A percentile compares a stretch with the other conserved stretches of the same genome.
These are phyloP conservation scores for Russula brevipes DNA, from an alignment of 768 basidiomycete species.

Conservation along the genomic window DNA sequence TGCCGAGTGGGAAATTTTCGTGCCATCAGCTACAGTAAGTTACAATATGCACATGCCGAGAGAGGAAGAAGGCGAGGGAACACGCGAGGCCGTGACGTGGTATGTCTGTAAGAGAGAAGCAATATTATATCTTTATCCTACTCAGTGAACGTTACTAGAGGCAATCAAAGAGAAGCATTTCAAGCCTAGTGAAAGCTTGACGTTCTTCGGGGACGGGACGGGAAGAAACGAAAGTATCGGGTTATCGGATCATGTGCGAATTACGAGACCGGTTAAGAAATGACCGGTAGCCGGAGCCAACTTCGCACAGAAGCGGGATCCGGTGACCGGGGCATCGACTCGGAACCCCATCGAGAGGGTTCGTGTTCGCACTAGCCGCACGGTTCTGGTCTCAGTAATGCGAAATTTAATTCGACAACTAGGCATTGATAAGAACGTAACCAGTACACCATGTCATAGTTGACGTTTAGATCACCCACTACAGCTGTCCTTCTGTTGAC, in stretches of 20 bases:
- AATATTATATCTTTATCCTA: no score
- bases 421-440: neutral
- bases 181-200: no score
- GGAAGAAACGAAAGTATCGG: no score
- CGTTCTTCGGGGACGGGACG: no score
- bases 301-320: no score
- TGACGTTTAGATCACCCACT: neutral
- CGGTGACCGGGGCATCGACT: no score
- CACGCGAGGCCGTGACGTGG: neutral
- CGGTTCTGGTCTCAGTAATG: neutral
- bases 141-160: no score
- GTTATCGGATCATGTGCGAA: no score
- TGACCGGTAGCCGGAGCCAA: neutral
- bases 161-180: no score
- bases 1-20: slow-evolving; percentile 65
- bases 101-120: neutral
- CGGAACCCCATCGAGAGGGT: no score
- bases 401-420: neutral
- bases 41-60: slow-evolving; percentile 37
- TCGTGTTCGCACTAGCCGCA: no score
- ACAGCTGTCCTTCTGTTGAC: neutral
- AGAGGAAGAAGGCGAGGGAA: neutral
- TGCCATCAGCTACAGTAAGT: slow-evolving; percentile 42
- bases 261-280: neutral
- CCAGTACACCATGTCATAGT: no score